Evolutionary conservation across 345 rosid genomes (phyloP).

Genomic region (Eucalyptus melliodora): DNA sequence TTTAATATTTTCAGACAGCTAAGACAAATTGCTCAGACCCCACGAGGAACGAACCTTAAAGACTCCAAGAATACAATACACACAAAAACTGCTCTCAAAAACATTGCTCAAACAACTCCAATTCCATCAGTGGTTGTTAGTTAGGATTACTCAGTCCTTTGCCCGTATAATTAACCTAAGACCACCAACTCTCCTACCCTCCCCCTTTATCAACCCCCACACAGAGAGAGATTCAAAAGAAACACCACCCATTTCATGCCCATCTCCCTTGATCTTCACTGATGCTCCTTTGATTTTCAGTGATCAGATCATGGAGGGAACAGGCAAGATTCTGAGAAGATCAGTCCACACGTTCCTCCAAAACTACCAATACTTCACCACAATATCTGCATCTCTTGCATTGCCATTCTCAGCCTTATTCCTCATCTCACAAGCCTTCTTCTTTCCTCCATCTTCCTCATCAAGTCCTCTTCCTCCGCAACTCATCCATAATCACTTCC

Average conservation of each 20-base stretch:
- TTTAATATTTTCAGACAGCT: background rate
- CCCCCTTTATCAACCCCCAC: background rate
- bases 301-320: background rate
- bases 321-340: constrained; percentile 33
- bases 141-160: background rate
- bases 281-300: background rate
- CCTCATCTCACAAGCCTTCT: constrained; percentile 40
- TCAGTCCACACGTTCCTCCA: constrained; percentile 55
- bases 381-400: constrained; percentile 33
- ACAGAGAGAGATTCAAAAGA: background rate
- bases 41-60: background rate
- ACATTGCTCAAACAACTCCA: background rate
- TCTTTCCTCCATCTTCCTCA: constrained; percentile 8
- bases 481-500: background rate
- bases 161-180: background rate
- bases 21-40: background rate
- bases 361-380: constrained; percentile 47
- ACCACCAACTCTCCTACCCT: background rate
- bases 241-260: background rate
- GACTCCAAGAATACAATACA: background rate
- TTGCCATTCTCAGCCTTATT: constrained; percentile 47
- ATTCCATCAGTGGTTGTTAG: background rate
- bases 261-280: background rate
- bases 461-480: constrained; percentile 1
- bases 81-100: background rate